phyloP scores from a whole-genome alignment of 2,329 filamentous ascomycete genomes.

The Emmonsia crescens region DNA sequence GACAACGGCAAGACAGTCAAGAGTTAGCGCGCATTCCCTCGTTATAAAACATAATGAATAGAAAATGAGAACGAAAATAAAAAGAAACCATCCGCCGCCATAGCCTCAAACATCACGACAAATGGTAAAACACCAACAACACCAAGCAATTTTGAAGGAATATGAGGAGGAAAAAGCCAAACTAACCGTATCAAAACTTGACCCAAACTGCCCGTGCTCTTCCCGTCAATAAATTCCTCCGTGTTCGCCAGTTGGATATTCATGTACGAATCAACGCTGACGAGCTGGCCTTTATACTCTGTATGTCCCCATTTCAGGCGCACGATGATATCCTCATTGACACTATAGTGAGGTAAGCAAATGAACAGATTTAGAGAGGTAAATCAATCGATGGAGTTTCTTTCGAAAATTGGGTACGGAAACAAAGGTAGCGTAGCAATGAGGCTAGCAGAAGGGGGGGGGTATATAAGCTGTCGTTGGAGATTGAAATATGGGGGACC shows the following conservation, averaged over 20 bases:
- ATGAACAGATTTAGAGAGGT: too few relatives aligned
- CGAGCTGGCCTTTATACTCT: conserved; percentile 88
- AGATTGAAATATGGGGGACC: not conserved
- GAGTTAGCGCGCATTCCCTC: not conserved
- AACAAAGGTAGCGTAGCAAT: not conserved
- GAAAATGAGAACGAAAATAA: not conserved
- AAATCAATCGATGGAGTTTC: too few relatives aligned
- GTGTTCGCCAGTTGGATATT: conserved; percentile 88
- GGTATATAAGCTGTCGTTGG: not conserved
- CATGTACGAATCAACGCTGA: conserved; percentile 97
- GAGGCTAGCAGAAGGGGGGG: too few relatives aligned
- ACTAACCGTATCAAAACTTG: conserved; percentile 81
- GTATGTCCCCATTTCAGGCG: conserved; percentile 97
- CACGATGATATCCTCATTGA: conserved; percentile 83
- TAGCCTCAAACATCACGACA: not conserved
- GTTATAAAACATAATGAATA: not conserved
- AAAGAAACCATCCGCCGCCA: not conserved
- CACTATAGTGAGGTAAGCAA: conserved; percentile 46
- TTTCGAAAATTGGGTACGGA: not conserved
- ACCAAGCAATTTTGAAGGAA: not conserved
- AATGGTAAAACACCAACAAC: not conserved
- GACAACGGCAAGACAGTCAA: conserved; percentile 6
- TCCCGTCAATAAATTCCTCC: conserved; percentile 83
- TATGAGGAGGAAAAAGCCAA: not conserved
- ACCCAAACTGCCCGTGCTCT: conserved; percentile 73